A percentile compares a stretch with the other conserved stretches of the same genome.
These are phyloP conservation scores for Populus hybrid DNA, from an alignment of 441 rosid species.

Conservation along the genomic window DNA sequence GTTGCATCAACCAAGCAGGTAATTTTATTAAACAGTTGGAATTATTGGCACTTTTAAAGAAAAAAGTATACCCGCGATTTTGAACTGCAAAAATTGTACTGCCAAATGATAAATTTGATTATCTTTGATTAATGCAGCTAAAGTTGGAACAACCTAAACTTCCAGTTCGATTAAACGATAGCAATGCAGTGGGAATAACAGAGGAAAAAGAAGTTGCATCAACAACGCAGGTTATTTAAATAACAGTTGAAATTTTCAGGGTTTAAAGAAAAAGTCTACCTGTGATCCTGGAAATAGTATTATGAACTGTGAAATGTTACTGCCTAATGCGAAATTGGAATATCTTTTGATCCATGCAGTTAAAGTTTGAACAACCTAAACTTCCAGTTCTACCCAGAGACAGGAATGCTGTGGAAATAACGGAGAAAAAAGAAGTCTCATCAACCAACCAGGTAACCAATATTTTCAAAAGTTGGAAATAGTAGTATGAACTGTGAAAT, in stretches of 20 bases:
- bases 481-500: not conserved
- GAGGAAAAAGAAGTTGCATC: not conserved
- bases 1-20: slow-evolving; percentile 16
- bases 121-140: not conserved
- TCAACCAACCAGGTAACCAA: slow-evolving; percentile 17
- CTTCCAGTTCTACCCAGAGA: slow-evolving; percentile 4
- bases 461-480: not conserved
- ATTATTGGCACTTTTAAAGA: not conserved
- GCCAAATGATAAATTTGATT: not conserved
- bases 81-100: not conserved
- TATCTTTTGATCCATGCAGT: slow-evolving; percentile 9
- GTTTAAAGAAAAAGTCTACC: not conserved
- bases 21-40: not conserved
- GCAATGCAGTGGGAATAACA: not conserved
- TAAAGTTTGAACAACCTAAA: slow-evolving; percentile 3
- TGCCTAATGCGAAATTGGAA: not conserved
- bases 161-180: not conserved
- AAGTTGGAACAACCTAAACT: not conserved
- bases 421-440: slow-evolving; percentile 18
- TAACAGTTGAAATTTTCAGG: not conserved
- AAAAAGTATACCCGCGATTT: not conserved
- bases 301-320: not conserved
- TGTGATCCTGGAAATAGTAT: not conserved
- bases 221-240: not conserved
- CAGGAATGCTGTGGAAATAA: slow-evolving; percentile 10